These are phyloP conservation scores for Gynostemma pentaphyllum DNA, from an alignment of 306 rosid species.

Conservation along the genomic window DNA sequence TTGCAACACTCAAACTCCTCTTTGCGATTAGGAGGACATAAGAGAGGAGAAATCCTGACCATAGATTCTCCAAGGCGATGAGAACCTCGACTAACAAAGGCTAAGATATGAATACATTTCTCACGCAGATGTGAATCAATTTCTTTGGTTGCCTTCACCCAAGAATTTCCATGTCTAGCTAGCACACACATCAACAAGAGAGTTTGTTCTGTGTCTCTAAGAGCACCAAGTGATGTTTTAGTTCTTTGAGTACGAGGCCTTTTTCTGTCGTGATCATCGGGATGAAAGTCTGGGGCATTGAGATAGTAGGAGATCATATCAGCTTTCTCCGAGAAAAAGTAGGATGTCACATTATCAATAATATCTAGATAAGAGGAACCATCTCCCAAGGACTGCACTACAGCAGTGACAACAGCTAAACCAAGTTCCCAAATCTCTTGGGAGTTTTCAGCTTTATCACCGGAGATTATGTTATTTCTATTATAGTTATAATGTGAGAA, in stretches of 20 bases:
- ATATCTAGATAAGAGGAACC: slow-evolving; percentile 51
- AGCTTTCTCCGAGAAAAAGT: slow-evolving; percentile 70
- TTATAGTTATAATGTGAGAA: slow-evolving; percentile 22
- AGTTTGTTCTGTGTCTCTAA: slow-evolving; percentile 76
- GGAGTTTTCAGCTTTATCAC: slow-evolving; percentile 40
- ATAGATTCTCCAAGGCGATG: slow-evolving; percentile 53
- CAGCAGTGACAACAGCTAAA: slow-evolving; percentile 75
- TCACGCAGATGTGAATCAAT: slow-evolving; percentile 68
- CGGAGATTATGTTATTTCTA: slow-evolving; percentile 20
- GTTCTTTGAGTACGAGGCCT: slow-evolving; percentile 58
- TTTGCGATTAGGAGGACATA: slow-evolving; percentile 64
- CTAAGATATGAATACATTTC: slow-evolving; percentile 87
- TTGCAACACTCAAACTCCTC: slow-evolving; percentile 60
- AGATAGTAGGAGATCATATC: slow-evolving; percentile 54
- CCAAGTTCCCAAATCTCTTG: slow-evolving; percentile 80
- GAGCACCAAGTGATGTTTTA: slow-evolving; percentile 43
- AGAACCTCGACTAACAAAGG: slow-evolving; percentile 72
- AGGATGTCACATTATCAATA: slow-evolving; percentile 62
- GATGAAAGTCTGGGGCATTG: slow-evolving; percentile 61
- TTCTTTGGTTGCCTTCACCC: slow-evolving; percentile 67
- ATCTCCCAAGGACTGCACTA: slow-evolving; percentile 80
- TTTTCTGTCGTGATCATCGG: slow-evolving; percentile 69
- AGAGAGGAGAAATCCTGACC: slow-evolving; percentile 36
- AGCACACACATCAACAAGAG: slow-evolving; percentile 77
- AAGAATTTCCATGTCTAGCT: slow-evolving; percentile 68